Evolutionary conservation across 1,284 basidiomycete species (phyloP), one percentile per base, ranked within the genome.

Genomic region (Sphagnurus paluster): DNA sequence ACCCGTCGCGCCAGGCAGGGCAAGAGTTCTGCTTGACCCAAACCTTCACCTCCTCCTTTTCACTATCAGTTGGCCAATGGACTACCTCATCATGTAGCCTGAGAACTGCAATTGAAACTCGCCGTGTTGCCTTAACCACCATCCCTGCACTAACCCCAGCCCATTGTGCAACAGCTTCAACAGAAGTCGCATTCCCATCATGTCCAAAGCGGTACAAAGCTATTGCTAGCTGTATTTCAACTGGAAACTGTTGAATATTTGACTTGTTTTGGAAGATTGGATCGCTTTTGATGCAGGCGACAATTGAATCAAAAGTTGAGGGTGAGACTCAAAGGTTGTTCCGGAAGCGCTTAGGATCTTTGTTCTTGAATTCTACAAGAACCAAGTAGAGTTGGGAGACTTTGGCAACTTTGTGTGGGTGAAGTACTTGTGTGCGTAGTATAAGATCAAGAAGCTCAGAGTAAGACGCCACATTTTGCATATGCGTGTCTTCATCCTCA

Each of bases 181-280:
- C 49, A 25, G 56, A 57, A 1, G 59, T 59, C 32, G 57, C 63
- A 57, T 66, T 69, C 4, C 65, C 62, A 52, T 59, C 57, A 29
- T 67, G 64, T 1, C 66, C 60, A 49, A 68, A 61, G 7, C 56
- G 43, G 44, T 60, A 68, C 7, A 69, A 52, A 4, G 61, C 42
- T 48, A 69, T 60, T 0, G 62, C 64, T 8, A 68, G 35, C 39
- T 70, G 67, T 10, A 54, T 34, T 26, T 60, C 55, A 16, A 67
- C 47, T 10, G 61, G 51, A 33, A 56, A 52, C 14, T 40, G 44
- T 26, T 37, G 19, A 10, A 37, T 44, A 16, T 38, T 44, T n/a
- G 42, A 44, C 13, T 36, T 37, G 24, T 21, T 44, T 23, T 37
- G 21, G 17, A 36, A 44, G 16, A 28, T 34, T 3, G 17, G 32